Evolutionary conservation across 2,329 filamentous ascomycete genomes (phyloP).

Genomic region (Thyridium curvatum): DNA sequence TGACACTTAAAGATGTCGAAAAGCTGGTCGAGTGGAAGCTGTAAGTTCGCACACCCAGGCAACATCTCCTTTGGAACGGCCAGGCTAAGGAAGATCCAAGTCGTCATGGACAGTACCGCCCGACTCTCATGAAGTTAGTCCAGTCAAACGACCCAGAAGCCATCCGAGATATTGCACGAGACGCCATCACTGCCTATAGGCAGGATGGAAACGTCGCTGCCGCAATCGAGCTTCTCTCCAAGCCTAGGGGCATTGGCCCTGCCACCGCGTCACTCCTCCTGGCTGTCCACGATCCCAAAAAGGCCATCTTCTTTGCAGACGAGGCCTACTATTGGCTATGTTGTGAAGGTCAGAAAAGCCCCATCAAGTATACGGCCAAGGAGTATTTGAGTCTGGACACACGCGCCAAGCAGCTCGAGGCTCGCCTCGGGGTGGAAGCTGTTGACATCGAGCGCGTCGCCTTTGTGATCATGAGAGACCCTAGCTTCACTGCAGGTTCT

Average conservation of each 20-base stretch:
- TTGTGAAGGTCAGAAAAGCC: constrained; percentile 38
- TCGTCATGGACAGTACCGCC: constrained; percentile 57
- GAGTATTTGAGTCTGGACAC: constrained; percentile 58
- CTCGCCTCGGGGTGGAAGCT: constrained; percentile 47
- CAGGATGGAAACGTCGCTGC: too few species aligned
- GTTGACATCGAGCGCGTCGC: constrained; percentile 65
- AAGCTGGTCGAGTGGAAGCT: constrained; percentile 66
- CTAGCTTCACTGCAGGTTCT: background rate
- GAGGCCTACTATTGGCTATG: constrained; percentile 71
- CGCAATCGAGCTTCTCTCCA: constrained; percentile 36
- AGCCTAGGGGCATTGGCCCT: constrained; percentile 68
- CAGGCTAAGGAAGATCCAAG: constrained; percentile 19
- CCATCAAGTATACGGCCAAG: constrained; percentile 63
- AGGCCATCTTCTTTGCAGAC: constrained; percentile 71
- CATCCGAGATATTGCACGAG: constrained; percentile 41
- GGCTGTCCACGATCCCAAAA: constrained; percentile 52
- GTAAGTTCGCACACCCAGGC: too few species aligned
- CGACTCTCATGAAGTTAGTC: constrained; percentile 53
- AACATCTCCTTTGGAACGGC: background rate
- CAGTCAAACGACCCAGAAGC: constrained; percentile 49
- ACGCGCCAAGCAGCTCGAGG: constrained; percentile 32
- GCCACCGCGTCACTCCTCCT: constrained; percentile 73
- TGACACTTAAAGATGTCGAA: constrained; percentile 53
- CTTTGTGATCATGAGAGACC: constrained; percentile 55
- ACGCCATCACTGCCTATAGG: constrained; percentile 36